phyloP scores from a whole-genome alignment of 176 grass and related monocot species.

The Hordeum vulgare region MorexV3_pseudomolecules_assembly NC_058519.1:26034017-26034516 shows the following conservation, averaged over 20 bases:
- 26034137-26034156: too few relatives aligned
- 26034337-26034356: not conserved
- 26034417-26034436: not conserved
- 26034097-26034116: too few relatives aligned
- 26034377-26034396: not conserved
- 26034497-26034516: not conserved
- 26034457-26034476: not conserved
- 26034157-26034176: too few relatives aligned
- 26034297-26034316: not conserved
- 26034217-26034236: too few relatives aligned
- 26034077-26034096: too few relatives aligned
- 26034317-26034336: not conserved
- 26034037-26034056: too few relatives aligned
- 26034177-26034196: too few relatives aligned
- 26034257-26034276: not conserved
- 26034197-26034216: too few relatives aligned
- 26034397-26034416: not conserved
- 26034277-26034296: too few relatives aligned
- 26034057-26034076: too few relatives aligned
- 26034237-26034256: not conserved
- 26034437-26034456: not conserved
- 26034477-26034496: not conserved
- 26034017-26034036: too few relatives aligned
- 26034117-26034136: too few relatives aligned
- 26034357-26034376: not conserved